Base-by-base conservation (phyloP, 2,329 filamentous ascomycete genomes). In the Stagonosporopsis rhizophila region DNA sequence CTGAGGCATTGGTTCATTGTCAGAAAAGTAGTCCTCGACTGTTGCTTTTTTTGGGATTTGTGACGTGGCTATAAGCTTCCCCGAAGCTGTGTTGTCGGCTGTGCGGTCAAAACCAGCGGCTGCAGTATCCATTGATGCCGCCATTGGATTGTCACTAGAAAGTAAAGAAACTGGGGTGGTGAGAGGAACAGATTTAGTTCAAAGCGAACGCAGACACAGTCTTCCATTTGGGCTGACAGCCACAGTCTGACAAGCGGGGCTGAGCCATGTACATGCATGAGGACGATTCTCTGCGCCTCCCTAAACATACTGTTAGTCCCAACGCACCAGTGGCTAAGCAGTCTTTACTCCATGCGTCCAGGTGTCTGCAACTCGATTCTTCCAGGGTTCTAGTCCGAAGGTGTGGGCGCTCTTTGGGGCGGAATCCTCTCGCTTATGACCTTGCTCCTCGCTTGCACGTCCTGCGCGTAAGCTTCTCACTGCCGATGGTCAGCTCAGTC, bases 381-480 rank as follows among this genome's bases (percentile, higher is more conserved):
- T 44, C 14, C 14, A 17, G 44, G 44, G 14, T 15, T 23, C 7
- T 14, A 46, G 14, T 25, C 30, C 44, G 22, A 28, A 37, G 44
- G 6, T 38, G 42, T 34, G 28, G 28, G 42, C 12, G 19, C 25
- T 22, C 17, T 19, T 9, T 11, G 19, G 42, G 34, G 32, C 45
- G 19, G 19, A 15, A 22, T 45, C 20, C 20, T 23, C 23, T 49
- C 34, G 22, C 17, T 35, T 44, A 23, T 17, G 27, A 9, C 42
- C 28, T 14, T 22, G 28, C 41, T 30, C 17, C 41, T 17, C 19
- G 41, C n/a, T 27, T 44, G 27, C 41, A 44, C 19, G 17, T 20
- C n/a, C 23, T 28, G n/a, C 27, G 28, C n/a, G 17, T 28, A 46
- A 37, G 39, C 27, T 42, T 42, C 47, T 52, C n/a, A 56, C 53